Conservation (phyloP, 495 filamentous ascomycete species). For the Neurospora africana region DNA sequence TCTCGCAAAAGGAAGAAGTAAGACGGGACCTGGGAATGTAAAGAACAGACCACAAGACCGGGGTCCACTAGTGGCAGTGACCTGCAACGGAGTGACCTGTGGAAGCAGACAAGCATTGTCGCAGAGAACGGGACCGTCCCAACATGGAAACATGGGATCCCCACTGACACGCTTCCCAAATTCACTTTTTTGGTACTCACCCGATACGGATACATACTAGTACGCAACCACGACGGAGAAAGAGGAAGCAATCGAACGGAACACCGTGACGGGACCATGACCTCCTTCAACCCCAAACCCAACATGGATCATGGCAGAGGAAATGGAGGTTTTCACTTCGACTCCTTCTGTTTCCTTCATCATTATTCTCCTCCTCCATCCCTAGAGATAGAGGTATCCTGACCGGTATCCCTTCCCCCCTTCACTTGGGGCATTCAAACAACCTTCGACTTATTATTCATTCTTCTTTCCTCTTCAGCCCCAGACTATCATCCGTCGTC, state of each 20-base stretch:
- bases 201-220: neutral
- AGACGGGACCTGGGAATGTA: neutral
- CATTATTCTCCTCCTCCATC: neutral
- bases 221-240: neutral
- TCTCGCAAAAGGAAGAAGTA: neutral
- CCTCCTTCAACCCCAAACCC: neutral
- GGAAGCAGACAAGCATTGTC: neutral
- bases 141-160: neutral
- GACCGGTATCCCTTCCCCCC: neutral
- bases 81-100: neutral
- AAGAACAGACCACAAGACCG: neutral
- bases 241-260: neutral
- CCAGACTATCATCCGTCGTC: neutral
- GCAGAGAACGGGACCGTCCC: neutral
- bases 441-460: neutral
- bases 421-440: neutral
- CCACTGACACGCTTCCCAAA: neutral
- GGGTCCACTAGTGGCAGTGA: neutral
- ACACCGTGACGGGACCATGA: neutral
- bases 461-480: neutral
- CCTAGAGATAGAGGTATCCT: neutral
- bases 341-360: neutral
- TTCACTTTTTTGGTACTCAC: neutral
- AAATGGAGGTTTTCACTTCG: neutral
- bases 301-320: constrained; percentile 1